Conservation (phyloP, 2,329 filamentous ascomycete species). For the Fusarium sterilihyphosum region DNA sequence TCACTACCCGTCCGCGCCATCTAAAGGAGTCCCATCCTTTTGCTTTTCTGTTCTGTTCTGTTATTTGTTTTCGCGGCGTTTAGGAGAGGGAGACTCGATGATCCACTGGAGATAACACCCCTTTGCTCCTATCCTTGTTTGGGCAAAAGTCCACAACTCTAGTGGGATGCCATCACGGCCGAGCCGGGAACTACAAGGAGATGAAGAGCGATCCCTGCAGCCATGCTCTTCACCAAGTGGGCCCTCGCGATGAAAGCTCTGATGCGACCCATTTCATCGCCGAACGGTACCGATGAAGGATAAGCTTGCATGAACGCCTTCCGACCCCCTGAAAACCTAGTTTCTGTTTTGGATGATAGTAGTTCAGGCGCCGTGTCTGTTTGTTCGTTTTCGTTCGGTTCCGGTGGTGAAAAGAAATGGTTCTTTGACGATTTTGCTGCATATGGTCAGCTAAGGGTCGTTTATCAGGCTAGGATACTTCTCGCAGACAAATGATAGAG, state of each 20-base stretch:
- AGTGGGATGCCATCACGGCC: not conserved
- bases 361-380: not conserved
- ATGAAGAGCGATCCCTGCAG: slow-evolving; percentile 23
- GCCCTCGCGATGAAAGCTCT: slow-evolving; percentile 18
- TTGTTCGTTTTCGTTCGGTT: not conserved
- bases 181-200: slow-evolving; percentile 4
- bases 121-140: slow-evolving; percentile 1
- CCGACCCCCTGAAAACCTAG: slow-evolving; percentile 26
- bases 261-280: slow-evolving; percentile 38
- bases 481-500: slow-evolving; percentile 8
- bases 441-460: slow-evolving; percentile 4
- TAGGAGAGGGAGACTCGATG: not conserved
- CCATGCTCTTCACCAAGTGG: slow-evolving; percentile 34
- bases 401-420: slow-evolving; percentile 4
- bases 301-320: slow-evolving; percentile 33
- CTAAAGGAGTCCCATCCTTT: slow-evolving; percentile 18
- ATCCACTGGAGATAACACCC: not conserved
- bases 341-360: not conserved
- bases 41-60: not conserved
- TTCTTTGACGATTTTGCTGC: slow-evolving; percentile 10
- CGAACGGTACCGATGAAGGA: slow-evolving; percentile 33
- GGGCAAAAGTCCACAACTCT: not conserved
- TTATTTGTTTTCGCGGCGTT: not conserved
- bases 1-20: slow-evolving; percentile 48
- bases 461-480: not conserved